Evolutionary conservation across 768 basidiomycete genomes (phyloP).

Genomic region (Candolleomyces aberdarensis): DNA sequence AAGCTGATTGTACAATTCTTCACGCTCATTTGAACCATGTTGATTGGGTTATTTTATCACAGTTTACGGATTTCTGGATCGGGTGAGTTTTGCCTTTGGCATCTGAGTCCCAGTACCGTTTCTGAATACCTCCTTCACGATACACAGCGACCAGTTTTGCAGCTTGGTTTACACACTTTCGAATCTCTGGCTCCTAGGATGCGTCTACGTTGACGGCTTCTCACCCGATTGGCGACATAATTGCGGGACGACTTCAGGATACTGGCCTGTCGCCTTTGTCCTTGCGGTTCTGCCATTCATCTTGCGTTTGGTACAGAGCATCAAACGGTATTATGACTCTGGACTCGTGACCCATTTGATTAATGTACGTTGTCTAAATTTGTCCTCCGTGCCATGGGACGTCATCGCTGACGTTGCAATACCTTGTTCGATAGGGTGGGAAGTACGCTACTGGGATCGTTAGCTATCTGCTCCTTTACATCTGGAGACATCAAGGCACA

Average conservation of each 20-base stretch:
- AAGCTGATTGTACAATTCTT: slow-evolving; percentile 15
- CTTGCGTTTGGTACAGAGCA: slow-evolving; percentile 78
- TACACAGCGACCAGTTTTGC: slow-evolving; percentile 72
- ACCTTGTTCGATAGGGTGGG: slow-evolving; percentile 54
- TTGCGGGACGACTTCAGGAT: slow-evolving; percentile 39
- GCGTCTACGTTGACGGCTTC: slow-evolving; percentile 63
- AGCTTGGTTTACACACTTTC: slow-evolving; percentile 74
- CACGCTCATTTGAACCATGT: neutral
- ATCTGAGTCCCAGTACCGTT: neutral
- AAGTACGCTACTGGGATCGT: slow-evolving; percentile 75
- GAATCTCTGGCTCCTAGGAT: slow-evolving; percentile 70
- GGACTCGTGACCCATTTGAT: slow-evolving; percentile 72
- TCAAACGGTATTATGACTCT: slow-evolving; percentile 86
- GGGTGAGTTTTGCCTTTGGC: slow-evolving; percentile 46
- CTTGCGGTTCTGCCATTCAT: slow-evolving; percentile 66
- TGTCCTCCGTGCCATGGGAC: neutral
- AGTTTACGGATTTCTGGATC: slow-evolving; percentile 90
- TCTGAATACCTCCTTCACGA: neutral
- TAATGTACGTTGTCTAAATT: slow-evolving; percentile 52
- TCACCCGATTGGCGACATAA: slow-evolving; percentile 42
- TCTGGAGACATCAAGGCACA: slow-evolving; percentile 72
- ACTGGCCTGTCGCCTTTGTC: slow-evolving; percentile 63
- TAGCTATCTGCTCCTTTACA: slow-evolving; percentile 63
- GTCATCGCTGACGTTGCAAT: slow-evolving; percentile 2
- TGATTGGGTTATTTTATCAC: slow-evolving; percentile 6